These are phyloP conservation scores for Wickerhamiella cacticola DNA, from an alignment of 805 yeast genomes.

Conservation along the genomic window DNA sequence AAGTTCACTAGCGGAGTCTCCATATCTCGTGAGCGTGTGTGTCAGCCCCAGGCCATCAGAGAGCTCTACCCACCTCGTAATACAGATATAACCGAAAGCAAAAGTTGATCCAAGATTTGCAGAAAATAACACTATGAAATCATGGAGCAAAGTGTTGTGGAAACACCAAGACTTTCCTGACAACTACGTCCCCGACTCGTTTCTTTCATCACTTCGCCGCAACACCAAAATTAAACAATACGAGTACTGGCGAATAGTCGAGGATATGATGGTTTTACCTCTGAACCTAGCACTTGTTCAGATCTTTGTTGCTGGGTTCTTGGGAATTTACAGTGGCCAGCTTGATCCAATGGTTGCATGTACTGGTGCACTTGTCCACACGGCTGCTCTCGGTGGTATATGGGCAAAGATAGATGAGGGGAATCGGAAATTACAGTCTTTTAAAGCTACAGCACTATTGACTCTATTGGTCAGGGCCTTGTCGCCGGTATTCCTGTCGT, in stretches of 20 bases:
- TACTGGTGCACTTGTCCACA: conserved; percentile 10
- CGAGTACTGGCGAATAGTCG: conserved; percentile 49
- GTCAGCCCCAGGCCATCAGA: too few species aligned
- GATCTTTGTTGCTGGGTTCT: conserved; percentile 55
- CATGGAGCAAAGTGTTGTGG: conserved; percentile 55
- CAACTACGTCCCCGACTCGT: conserved; percentile 73
- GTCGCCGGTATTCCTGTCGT: conserved; percentile 80
- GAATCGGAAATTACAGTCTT: conserved; percentile 18
- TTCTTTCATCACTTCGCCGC: conserved; percentile 65
- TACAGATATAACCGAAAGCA: background rate
- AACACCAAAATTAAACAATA: conserved; percentile 64
- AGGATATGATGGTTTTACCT: conserved; percentile 58
- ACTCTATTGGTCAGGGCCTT: conserved; percentile 59
- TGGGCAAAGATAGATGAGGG: conserved; percentile 21
- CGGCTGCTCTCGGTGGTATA: conserved; percentile 20
- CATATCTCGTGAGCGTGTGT: background rate
- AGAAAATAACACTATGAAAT: too few species aligned
- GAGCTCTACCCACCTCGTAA: background rate
- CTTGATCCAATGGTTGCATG: conserved; percentile 27
- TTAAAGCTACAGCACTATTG: conserved; percentile 59
- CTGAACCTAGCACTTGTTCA: conserved; percentile 54
- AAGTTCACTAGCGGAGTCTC: background rate
- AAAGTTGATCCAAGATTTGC: too few species aligned
- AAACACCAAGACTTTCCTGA: conserved; percentile 79
- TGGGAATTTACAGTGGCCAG: conserved; percentile 34